Conservation (phyloP, 2,329 filamentous ascomycete genomes). For the Calcarisporium arbuscula region DNA sequence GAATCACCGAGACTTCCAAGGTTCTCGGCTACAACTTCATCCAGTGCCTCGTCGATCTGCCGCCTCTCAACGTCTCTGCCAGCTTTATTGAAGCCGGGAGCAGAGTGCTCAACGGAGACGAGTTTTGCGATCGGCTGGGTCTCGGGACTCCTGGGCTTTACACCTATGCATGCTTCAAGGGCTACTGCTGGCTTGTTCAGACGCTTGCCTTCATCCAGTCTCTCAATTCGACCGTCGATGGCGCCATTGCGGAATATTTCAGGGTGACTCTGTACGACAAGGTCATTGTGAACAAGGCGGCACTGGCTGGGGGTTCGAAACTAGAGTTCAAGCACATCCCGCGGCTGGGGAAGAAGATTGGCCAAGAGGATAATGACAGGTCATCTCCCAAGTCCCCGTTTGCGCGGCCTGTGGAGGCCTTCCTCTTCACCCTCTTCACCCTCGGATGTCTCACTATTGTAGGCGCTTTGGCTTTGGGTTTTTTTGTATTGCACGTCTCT, state of each 20-base stretch:
- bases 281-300: constrained; percentile 20
- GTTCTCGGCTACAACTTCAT: constrained; percentile 32
- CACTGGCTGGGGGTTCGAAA: constrained; percentile 20
- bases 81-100: constrained; percentile 29
- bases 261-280: constrained; percentile 18
- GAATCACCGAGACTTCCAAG: constrained; percentile 25
- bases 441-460: constrained; percentile 9
- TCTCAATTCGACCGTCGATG: constrained; percentile 18
- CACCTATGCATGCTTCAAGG: constrained; percentile 22
- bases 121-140: constrained; percentile 27
- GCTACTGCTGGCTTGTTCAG: constrained; percentile 24
- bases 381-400: constrained; percentile 8
- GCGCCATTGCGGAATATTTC: constrained; percentile 16
- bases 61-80: constrained; percentile 27
- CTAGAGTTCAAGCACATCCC: constrained; percentile 29
- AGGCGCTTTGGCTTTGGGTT: too few species aligned
- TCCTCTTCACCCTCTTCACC: constrained; percentile 17
- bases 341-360: constrained; percentile 11
- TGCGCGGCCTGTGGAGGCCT: constrained; percentile 17
- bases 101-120: constrained; percentile 30
- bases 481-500: too few species aligned
- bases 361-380: constrained; percentile 16
- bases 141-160: constrained; percentile 23
- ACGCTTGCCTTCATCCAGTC: constrained; percentile 19
- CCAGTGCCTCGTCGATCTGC: constrained; percentile 27